Evolutionary conservation across 441 rosid genomes (phyloP).

Genomic region (Adansonia rubrostipa): DNA sequence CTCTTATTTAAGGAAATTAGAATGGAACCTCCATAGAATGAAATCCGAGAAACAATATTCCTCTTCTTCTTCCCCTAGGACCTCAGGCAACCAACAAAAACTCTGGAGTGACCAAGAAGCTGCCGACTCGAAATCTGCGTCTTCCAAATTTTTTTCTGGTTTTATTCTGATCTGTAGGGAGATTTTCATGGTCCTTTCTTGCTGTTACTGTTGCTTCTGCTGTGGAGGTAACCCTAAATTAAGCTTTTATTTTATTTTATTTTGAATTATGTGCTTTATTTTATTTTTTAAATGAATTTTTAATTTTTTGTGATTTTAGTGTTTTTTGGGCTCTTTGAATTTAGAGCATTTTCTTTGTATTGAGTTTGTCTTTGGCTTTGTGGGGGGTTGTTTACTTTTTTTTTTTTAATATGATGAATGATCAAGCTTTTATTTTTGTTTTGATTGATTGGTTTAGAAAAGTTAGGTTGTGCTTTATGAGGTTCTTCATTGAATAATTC

Average conservation of each 20-base stretch:
- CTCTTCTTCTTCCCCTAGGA: constrained; percentile 25
- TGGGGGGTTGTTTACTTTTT: background rate
- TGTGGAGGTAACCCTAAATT: constrained; percentile 55
- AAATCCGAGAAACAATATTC: constrained; percentile 46
- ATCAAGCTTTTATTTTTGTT: background rate
- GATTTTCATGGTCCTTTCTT: constrained; percentile 52
- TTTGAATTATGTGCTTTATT: background rate
- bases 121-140: constrained; percentile 19
- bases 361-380: background rate
- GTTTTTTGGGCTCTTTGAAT: background rate
- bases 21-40: constrained; percentile 62
- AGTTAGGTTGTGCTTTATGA: background rate
- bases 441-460: background rate
- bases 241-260: background rate
- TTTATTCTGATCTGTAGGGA: constrained; percentile 44
- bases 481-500: background rate
- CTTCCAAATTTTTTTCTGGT: constrained; percentile 23
- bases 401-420: background rate
- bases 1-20: constrained; percentile 46
- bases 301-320: background rate
- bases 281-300: background rate
- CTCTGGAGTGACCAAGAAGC: constrained; percentile 39
- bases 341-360: background rate
- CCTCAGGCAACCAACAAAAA: constrained; percentile 40
- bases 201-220: constrained; percentile 73